Evolutionary conservation across 805 yeast species (phyloP), one percentile per base, ranked within the genome.

Genomic region (Komagataella pastoris): DNA sequence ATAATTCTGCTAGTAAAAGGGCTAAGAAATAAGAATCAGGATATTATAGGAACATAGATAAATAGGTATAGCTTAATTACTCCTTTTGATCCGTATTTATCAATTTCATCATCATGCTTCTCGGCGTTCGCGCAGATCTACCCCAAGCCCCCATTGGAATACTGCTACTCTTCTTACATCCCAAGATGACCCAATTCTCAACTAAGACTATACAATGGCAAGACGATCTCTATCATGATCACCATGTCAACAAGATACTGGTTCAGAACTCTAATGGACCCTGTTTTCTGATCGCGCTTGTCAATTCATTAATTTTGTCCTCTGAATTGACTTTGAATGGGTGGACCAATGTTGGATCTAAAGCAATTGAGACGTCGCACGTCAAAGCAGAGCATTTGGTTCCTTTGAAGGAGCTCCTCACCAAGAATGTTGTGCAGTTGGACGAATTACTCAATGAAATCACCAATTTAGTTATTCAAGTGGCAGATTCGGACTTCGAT

Each of bases 221-320:
- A 3, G 67, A 61, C 50, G 52, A 57, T 40, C 7, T 43, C 17
- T 17, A 14, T 44, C 59, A 58, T 1, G 54, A 58, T 6, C 59
- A 53, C 50, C 65, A 64, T 50, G 59, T 69, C 56, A 73, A 82
- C 53, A 79, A 79, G 46, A 78, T 89, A 40, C 67, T 90, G 3
- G 65, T 88, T 18, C 97, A 89, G 67, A 86, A 87, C 55, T 71
- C 68, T 49, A 88, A 88, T 60, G 97, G 97, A 0, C 96, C 97
- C 0, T 89, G 96, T 61, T 95, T 96, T 1, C 65, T 90, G 44
- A 74, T 90, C 12, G 90, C 96, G 0, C 66, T 90, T 46, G 74
- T 80, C 49, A 90, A 90, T 61, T 76, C 88, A 0, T 62, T 90
- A 14, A 62, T 88, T 6, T 64, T 89, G 17, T 67, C 79, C 3